A percentile compares a stretch with the other conserved stretches of the same genome.
phyloP scores from a whole-genome alignment of 139 green algal genomes.

The Chlorella sp. region DNA sequence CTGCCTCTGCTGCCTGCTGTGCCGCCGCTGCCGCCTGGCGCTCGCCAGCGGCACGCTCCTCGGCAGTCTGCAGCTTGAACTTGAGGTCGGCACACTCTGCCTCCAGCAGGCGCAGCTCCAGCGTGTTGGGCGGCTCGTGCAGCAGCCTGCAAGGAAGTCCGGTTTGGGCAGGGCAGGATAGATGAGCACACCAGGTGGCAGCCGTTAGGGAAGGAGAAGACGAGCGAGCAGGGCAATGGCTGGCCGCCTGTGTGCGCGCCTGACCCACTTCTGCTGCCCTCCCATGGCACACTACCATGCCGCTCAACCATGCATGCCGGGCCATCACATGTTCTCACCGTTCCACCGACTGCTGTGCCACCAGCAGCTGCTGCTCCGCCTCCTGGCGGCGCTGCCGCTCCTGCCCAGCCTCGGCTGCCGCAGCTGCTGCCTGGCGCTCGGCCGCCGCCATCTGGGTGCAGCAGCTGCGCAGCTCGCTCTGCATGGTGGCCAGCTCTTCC shows the following conservation, averaged over 20 bases:
- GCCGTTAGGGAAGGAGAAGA: too few species aligned
- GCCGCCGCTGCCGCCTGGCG: not conserved
- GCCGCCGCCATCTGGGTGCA: conserved; percentile 10
- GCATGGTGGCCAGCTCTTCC: not conserved
- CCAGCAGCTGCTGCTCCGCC: conserved; percentile 18
- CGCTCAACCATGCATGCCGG: too few species aligned
- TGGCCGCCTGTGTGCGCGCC: too few species aligned
- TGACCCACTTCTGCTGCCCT: too few species aligned
- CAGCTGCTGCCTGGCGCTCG: not conserved
- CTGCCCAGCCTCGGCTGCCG: not conserved
- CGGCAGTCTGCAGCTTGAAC: conserved; percentile 23
- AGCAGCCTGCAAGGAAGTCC: conserved; percentile 31
- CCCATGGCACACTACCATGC: too few species aligned
- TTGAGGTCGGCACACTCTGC: conserved; percentile 24
- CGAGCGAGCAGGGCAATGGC: too few species aligned
- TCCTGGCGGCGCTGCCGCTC: conserved; percentile 16
- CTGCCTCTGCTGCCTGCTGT: not conserved
- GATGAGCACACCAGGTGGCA: too few species aligned
- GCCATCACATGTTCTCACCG: not conserved
- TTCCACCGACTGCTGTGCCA: conserved; percentile 5
- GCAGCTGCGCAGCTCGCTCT: not conserved
- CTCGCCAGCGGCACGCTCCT: not conserved
- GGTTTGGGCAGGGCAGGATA: too few species aligned
- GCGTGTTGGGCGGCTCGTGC: conserved; percentile 5
- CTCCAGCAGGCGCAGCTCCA: conserved; percentile 40